These are phyloP conservation scores for Physocladia obscura DNA, from an alignment of 192 early-diverging fungal species.

Conservation along the genomic window DNA sequence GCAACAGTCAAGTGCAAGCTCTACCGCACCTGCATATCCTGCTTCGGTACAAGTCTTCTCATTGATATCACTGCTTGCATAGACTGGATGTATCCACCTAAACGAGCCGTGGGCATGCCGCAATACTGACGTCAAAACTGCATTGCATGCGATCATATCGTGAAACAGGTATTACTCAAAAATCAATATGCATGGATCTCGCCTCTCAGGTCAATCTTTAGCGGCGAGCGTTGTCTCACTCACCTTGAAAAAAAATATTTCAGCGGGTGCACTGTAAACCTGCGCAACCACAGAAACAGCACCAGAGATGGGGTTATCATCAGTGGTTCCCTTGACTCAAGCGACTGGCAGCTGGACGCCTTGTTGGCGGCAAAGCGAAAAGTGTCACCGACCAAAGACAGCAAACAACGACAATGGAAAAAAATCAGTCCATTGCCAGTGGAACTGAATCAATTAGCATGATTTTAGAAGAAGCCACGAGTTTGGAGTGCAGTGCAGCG, in stretches of 20 bases:
- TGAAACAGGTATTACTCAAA: constrained; percentile 2
- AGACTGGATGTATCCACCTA: constrained; percentile 26
- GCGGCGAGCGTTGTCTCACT: constrained; percentile 1
- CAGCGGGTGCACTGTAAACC: not conserved
- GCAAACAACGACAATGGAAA: too few species aligned
- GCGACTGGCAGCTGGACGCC: not conserved
- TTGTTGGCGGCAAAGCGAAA: not conserved
- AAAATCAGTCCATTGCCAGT: not conserved
- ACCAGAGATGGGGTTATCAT: not conserved
- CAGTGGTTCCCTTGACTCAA: not conserved
- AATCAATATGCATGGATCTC: not conserved
- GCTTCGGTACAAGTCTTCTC: constrained; percentile 10
- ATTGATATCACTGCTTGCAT: constrained; percentile 4
- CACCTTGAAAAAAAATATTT: not conserved
- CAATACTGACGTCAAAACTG: not conserved
- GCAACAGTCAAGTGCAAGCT: constrained; percentile 19
- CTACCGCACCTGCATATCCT: constrained; percentile 3
- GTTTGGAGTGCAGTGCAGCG: not conserved
- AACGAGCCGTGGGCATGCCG: constrained; percentile 23
- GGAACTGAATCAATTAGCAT: not conserved
- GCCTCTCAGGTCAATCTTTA: not conserved
- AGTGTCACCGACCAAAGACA: too few species aligned
- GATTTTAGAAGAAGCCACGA: not conserved
- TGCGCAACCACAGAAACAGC: not conserved
- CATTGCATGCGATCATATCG: constrained; percentile 10